These are phyloP conservation scores for Aspergillus fructus DNA, from an alignment of 2,329 filamentous ascomycete genomes.

Conservation along the genomic window DNA sequence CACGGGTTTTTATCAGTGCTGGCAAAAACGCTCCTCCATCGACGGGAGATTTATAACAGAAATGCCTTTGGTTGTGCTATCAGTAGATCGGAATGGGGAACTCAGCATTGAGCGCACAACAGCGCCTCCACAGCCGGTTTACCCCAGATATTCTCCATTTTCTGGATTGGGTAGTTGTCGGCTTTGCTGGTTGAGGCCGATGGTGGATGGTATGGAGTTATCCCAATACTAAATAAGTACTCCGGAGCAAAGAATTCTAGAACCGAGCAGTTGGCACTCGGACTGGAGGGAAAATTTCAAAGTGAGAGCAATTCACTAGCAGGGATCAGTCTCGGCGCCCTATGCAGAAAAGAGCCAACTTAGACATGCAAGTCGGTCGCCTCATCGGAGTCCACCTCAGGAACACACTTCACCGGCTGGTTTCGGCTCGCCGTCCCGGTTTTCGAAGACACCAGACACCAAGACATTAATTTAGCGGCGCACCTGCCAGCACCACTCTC, in stretches of 20 bases:
- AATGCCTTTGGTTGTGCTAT: not conserved
- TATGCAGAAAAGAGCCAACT: not conserved
- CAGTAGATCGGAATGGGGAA: not conserved
- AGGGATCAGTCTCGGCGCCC: too few relatives aligned
- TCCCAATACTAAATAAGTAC: too few relatives aligned
- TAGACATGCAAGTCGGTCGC: not conserved
- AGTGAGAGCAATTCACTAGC: too few relatives aligned
- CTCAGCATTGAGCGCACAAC: not conserved
- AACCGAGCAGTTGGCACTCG: too few relatives aligned
- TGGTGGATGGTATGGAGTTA: too few relatives aligned
- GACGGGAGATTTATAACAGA: conserved; percentile 3
- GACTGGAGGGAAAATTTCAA: too few relatives aligned
- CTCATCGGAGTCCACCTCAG: not conserved
- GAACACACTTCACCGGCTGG: not conserved
- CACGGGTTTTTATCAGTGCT: not conserved
- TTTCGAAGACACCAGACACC: not conserved
- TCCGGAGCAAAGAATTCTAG: too few relatives aligned
- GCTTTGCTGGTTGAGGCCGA: not conserved
- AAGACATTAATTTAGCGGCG: too few relatives aligned
- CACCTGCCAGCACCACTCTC: too few relatives aligned
- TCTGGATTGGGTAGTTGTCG: conserved; percentile 1
- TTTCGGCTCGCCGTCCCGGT: too few relatives aligned
- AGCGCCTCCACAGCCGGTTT: not conserved
- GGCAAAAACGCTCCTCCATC: not conserved
- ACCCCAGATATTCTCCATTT: not conserved